Percentiles rank a stretch among this genome's conserved stretches.
Conservation (phyloP, 2,329 filamentous ascomycete genomes). For the Monilinia fructigena region DNA sequence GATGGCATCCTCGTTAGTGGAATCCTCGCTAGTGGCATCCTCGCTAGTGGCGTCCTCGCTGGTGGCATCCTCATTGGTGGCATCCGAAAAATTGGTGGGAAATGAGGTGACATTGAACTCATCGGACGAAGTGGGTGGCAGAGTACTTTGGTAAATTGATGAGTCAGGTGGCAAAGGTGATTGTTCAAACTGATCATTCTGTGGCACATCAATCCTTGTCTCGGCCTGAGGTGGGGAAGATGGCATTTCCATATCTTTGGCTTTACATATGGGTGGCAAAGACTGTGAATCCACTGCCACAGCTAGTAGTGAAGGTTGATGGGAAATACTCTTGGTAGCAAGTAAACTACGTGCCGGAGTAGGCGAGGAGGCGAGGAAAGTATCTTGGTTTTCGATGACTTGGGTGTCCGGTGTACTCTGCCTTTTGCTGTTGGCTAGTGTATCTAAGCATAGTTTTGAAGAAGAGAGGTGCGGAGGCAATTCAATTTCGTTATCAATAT, state of each 20-base stretch:
- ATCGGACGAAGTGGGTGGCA: constrained; percentile 34
- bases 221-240: constrained; percentile 32
- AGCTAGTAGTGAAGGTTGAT: constrained; percentile 58
- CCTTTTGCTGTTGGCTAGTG: constrained; percentile 23
- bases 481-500: constrained; percentile 34
- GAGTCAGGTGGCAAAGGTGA: not conserved
- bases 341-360: constrained; percentile 52
- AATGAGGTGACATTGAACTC: constrained; percentile 33
- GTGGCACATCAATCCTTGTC: not conserved
- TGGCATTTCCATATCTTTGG: constrained; percentile 44
- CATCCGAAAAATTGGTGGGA: constrained; percentile 14
- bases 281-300: not conserved
- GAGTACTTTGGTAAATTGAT: not conserved
- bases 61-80: not conserved
- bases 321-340: constrained; percentile 51
- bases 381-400: constrained; percentile 34
- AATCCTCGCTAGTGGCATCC: not conserved
- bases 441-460: constrained; percentile 27
- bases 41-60: not conserved
- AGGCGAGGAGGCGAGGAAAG: constrained; percentile 55
- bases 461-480: constrained; percentile 32
- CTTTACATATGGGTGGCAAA: no score
- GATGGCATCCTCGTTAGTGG: not conserved
- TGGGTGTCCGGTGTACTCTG: constrained; percentile 35
- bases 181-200: not conserved